Evolutionary conservation across 2,329 filamentous ascomycete species (phyloP).

Genomic region (Aspergillus piperis): DNA sequence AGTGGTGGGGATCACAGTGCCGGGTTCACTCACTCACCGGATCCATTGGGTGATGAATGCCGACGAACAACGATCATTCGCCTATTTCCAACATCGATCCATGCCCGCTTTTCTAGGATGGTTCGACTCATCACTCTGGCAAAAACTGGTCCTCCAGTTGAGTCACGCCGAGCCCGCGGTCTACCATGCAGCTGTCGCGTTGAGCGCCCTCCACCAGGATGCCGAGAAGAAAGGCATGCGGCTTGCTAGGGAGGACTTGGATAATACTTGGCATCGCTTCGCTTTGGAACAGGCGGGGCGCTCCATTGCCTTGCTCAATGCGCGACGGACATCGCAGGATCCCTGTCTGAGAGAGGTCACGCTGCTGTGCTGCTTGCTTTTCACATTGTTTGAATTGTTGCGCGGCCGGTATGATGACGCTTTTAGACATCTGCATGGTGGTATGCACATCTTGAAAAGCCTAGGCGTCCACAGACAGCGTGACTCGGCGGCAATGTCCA

Average conservation of each 20-base stretch:
- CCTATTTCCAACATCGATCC: constrained; percentile 19
- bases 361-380: constrained; percentile 15
- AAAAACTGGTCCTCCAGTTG: neutral
- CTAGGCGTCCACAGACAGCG: neutral
- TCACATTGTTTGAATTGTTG: constrained; percentile 7
- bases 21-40: neutral
- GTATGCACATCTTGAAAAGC: constrained; percentile 7
- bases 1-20: neutral
- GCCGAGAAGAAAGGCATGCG: constrained; percentile 1
- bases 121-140: constrained; percentile 19
- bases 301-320: constrained; percentile 3
- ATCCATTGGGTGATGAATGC: constrained; percentile 12
- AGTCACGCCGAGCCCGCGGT: constrained; percentile 12
- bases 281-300: constrained; percentile 10
- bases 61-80: constrained; percentile 23
- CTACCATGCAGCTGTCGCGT: constrained; percentile 10
- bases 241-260: constrained; percentile 4
- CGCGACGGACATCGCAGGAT: constrained; percentile 9
- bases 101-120: constrained; percentile 17
- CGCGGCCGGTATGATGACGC: constrained; percentile 13
- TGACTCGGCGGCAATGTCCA: neutral
- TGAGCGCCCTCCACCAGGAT: constrained; percentile 11
- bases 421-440: constrained; percentile 9
- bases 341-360: constrained; percentile 9
- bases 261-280: constrained; percentile 11